Base-by-base conservation (phyloP, 805 yeast species). In the Yamadazyma insecticola region DNA sequence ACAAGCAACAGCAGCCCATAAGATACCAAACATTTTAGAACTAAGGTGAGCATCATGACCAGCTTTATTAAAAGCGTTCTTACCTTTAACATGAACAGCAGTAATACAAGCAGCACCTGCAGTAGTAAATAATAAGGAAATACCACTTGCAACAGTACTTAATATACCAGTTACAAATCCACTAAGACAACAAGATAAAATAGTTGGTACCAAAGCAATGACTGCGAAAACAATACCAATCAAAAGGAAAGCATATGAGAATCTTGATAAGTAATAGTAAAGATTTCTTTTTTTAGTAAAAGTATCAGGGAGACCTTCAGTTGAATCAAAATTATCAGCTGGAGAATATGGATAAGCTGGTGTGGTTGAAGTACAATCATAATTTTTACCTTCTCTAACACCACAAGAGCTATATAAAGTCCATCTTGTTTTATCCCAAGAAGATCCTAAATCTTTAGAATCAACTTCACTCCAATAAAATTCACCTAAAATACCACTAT, bases 211-310 rank as follows among this genome's bases (percentile, higher is more conserved):
- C 24, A 80, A 42, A 1, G 81, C 63, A 11, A 73, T 27, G 4
- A 72, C 48, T 47, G 72, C 57, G 63, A 81, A 78, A 3, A 82
- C 66, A 35, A 80, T 58, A 4, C 81, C 74, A 43, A 78, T 53
- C 55, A 81, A 60, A 40, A 72, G 63, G 56, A 78, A 73, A 28
- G 79, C 76, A 58, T 78, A 81, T 1, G 80, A 62, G 44, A 78
- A 76, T 58, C 86, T 72, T 11, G 83, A 68, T 48, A 80, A 61
- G 57, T 77, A 80, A 61, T 64, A 81, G 58, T 66, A 79, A 11
- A 70, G 54, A 44, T 71, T 65, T 62, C 84, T 26, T 51, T 68
- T 53, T 19, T 55, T 44, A 30, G 61, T 44, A 44, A 87, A 78
- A 16, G 60, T 58, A 3, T 50, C 21, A 16, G 95, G 94, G 30